phyloP scores from a whole-genome alignment of 2,329 filamentous ascomycete species.

The Penicillium fuscoglaucum region DNA sequence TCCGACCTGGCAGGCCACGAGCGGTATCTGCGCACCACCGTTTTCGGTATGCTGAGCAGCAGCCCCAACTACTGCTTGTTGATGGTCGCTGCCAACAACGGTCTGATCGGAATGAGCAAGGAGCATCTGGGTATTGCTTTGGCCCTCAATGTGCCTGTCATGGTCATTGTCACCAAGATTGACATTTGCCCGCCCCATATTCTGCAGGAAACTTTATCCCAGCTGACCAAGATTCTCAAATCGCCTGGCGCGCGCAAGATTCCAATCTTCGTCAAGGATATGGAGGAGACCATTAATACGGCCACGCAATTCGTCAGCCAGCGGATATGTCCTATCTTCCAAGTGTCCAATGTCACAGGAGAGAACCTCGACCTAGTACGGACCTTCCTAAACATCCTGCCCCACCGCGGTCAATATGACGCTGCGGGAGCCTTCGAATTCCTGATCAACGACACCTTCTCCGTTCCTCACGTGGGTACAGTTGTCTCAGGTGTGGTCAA shows the following conservation, averaged over 20 bases:
- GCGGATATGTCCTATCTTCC: constrained; percentile 94
- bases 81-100: constrained; percentile 98
- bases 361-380: constrained; percentile 87
- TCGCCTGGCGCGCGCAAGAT: constrained; percentile 93
- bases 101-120: constrained; percentile 95
- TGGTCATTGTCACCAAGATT: constrained; percentile 97
- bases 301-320: constrained; percentile 94
- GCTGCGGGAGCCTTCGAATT: constrained; percentile 87
- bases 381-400: constrained; percentile 90
- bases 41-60: constrained; percentile 90
- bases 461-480: constrained; percentile 93
- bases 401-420: constrained; percentile 92
- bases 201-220: constrained; percentile 85
- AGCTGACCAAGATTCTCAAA: constrained; percentile 90
- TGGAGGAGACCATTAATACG: constrained; percentile 90
- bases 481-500: constrained; percentile 95
- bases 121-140: constrained; percentile 95
- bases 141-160: constrained; percentile 92
- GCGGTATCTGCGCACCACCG: constrained; percentile 89
- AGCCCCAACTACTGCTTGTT: constrained; percentile 96
- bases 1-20: constrained; percentile 95
- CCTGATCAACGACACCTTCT: constrained; percentile 95
- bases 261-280: constrained; percentile 89
- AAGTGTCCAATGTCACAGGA: constrained; percentile 96
- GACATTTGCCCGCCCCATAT: constrained; percentile 97